Base-by-base conservation (phyloP, 1,284 basidiomycete species). In the Ceratorhiza oryzae-sativae region DNA sequence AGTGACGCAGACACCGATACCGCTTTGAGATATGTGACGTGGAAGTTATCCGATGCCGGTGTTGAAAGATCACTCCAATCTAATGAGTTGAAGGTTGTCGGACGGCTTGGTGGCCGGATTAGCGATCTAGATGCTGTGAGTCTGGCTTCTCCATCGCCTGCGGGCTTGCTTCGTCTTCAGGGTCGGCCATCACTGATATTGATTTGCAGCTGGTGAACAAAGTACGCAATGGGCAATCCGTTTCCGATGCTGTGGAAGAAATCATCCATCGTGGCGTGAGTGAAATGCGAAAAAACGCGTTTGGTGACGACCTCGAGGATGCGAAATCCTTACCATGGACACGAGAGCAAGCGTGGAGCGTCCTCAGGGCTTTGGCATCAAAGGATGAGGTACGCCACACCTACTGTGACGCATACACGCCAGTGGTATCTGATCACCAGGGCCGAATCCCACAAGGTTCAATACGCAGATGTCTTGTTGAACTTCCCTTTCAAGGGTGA, bases 401-500 rank as follows among this genome's bases (percentile, higher is more conserved):
- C 12, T 59, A 34, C 36, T 12, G 32, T 55, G 15, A 12, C 53
- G 53, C 53, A 55, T 55, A 36, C 30, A 55, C 15, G 59, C 23
- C 12, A 46, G 42, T n/a, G 20, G 30, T 58, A 2, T 18, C 48
- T 39, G 32, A 53, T 39, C 13, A 23, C 25, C 13, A 42, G 10
- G n/a, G n/a, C 32, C 42, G 56, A 58, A 53, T 42, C 27, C 23
- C 27, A 4, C 13, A 56, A 94, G 93, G 81, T 92, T 15, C 85
- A 91, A 10, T 98, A 98, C 79, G 88, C 94, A 73, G 88, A 94
- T 46, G 83, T 94, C 9, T 82, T 99, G 68, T 81, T 92, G 72
- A 90, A 93, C 67, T 92, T 91, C 78, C 94, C 93, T 0, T 98
- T 97, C 88, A 97, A 95, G 79, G 93, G 92, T 20, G 90, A 95